Evolutionary conservation across 164 flowering plant species (phyloP).

Genomic region (Kalanchoe fedtschenkoi): DNA sequence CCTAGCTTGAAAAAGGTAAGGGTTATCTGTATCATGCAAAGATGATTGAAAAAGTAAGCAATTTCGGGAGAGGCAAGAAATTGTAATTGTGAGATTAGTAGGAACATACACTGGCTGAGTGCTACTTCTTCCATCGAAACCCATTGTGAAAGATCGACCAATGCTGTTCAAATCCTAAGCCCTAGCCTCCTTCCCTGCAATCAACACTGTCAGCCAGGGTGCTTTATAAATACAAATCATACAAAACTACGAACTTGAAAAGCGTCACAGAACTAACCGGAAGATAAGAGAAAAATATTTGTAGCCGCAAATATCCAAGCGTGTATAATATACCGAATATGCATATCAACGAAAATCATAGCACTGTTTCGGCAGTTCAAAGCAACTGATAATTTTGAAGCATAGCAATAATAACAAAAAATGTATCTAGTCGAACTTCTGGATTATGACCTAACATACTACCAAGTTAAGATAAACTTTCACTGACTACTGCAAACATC

Average conservation of each 20-base stretch:
- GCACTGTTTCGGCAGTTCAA: not conserved
- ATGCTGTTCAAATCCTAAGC: slow-evolving; percentile 1
- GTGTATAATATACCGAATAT: not conserved
- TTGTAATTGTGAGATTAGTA: not conserved
- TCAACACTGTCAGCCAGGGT: not conserved
- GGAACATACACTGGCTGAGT: slow-evolving; percentile 61
- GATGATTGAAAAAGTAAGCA: not conserved
- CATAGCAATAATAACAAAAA: not conserved
- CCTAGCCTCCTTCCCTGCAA: not conserved
- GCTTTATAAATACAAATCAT: not conserved
- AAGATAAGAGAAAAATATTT: not conserved
- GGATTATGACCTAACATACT: not conserved
- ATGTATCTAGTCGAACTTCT: not conserved
- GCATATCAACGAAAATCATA: not conserved
- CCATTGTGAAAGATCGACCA: not conserved
- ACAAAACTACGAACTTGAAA: not conserved
- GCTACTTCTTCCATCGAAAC: slow-evolving; percentile 31
- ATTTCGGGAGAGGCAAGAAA: not conserved
- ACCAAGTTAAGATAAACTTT: not conserved
- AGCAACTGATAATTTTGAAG: not conserved
- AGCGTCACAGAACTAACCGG: not conserved
- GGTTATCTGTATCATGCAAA: slow-evolving; percentile 33
- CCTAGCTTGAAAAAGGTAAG: slow-evolving; percentile 55
- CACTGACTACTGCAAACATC: not conserved
- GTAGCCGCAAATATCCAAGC: too few species aligned